phyloP scores from a whole-genome alignment of 495 filamentous ascomycete species.

The Lasiosphaeris hirsuta region DNA sequence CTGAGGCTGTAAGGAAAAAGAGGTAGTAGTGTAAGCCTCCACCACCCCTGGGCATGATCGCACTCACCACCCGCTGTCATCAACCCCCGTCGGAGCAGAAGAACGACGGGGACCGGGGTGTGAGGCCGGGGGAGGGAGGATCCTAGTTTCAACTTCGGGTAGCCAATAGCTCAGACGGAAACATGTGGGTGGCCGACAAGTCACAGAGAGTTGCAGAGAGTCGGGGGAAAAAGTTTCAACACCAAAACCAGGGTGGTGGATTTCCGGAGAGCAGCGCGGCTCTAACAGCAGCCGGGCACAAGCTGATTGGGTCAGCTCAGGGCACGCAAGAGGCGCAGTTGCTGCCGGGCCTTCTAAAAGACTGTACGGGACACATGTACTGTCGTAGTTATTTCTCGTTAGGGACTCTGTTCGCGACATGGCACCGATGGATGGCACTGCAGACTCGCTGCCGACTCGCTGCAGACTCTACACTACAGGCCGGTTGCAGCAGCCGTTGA shows the following conservation, averaged over 20 bases:
- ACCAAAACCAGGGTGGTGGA: slow-evolving; percentile 6
- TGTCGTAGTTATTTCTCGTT: neutral
- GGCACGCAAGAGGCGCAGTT: slow-evolving; percentile 13
- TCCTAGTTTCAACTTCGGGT: no score
- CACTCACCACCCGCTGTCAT: no score
- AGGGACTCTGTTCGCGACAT: no score
- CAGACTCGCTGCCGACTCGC: neutral
- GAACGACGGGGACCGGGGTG: no score
- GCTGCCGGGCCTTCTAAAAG: slow-evolving; percentile 2
- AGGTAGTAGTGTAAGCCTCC: no score
- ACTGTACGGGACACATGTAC: neutral
- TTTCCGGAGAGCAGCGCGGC: slow-evolving; percentile 14
- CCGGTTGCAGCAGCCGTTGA: slow-evolving; percentile 3
- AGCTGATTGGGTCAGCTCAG: slow-evolving; percentile 8
- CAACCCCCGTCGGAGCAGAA: no score
- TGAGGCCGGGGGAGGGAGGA: no score
- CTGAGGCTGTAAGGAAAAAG: neutral
- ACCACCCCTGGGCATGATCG: no score
- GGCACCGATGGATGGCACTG: no score
- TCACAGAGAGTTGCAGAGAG: neutral
- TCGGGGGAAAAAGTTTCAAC: neutral
- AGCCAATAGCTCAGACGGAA: neutral
- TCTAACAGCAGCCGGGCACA: neutral
- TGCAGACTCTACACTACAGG: neutral
- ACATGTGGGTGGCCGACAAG: neutral